Base-by-base conservation (phyloP, 805 yeast genomes). In the Lachancea dasiensis region DNA sequence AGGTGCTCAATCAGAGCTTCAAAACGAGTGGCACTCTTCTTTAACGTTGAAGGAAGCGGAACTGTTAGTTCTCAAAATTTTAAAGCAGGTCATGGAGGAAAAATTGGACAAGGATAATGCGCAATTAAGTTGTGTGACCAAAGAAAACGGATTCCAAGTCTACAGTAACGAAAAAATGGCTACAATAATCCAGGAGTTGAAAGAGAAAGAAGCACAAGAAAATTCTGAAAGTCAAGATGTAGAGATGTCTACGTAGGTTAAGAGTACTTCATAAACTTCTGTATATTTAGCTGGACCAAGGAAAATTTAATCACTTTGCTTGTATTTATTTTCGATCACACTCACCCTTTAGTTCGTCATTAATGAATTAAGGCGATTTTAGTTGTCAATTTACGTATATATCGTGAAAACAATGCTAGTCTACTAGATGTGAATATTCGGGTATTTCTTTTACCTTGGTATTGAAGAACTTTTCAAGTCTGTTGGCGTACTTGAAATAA, bases 71-170 rank as follows among this genome's bases (percentile, higher is more conserved):
- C 72, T 92, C 57, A 89, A 87, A 67, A 84, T 86, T 40, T 73
- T 92, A 52, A 89, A 89, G 62, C 98, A 92, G 66, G 99, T 92
- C 31, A 92, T 92, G 99, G 99, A 92, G 69, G 99, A 92, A 65
- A 92, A 90, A 67, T 70, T 92, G 54, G 97, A 92, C 63, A 81
- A 94, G 40, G 84, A 82, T 50, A 92, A 92, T 61, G 95, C 95
- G 24, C 98, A 94, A 68, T 73, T 92, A 51, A 94, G 98, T 36
- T 75, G 89, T 50, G 95, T 92, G 31, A 92, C 99, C 13, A 75
- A 74, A 50, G 89, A 79, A 18, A 74, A 72, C 26, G 97, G 97
- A 0, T 92, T 87, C 65, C 75, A 79, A 60, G 79, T 90, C 40
- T 92, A 92, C 64, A 69, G 71, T 28, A 95, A 87, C 51, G 84